Base-by-base conservation (phyloP, 495 filamentous ascomycete species). In the Hypoxylon intermedium region DNA sequence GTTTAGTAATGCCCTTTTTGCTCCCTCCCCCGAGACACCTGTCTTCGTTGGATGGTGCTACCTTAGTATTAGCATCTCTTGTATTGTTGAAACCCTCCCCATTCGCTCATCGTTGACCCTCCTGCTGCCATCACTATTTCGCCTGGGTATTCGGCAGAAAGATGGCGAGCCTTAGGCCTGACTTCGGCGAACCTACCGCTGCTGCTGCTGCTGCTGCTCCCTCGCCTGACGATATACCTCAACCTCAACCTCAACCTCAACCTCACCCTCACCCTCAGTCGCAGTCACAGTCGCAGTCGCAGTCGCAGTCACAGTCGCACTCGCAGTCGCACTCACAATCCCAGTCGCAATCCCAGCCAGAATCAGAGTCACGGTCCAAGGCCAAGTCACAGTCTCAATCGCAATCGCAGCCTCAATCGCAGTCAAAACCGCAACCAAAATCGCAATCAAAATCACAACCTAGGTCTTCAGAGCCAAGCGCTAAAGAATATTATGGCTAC, bases 401-500 rank as follows among this genome's bases (percentile, higher is more conserved):
- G 0, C 63, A 57, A 34, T 53, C 36, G 23, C 41, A 54, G 58
- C 67, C 61, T 0, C 53, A 61, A 24, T 41, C 65, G 0, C 60
- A 49, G 6, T n/a, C 53, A 6, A 24, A 48, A 26, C 30, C 58
- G 9, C 55, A 59, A 9, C 46, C 53, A 6, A 46, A 53, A 15
- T 18, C 59, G 37, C 20, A 46, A 21, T 45, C 56, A 15, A 21
- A 26, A 55, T 56, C 59, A 19, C 26, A 47, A 7, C 9, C 56
- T 5, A 64, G 18, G 23, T 31, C 49, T 6, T 19, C 56, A n/a
- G 56, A 53, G 24, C 6, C 56, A 0, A 44, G 68, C 51, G 69
- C 56, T 30, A 73, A 72, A 40, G 64, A 72, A 28, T 91, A 85
- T 70, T 98, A 93, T 83, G 92, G 90, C 12, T 90, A 90, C 60